phyloP scores from a whole-genome alignment of 768 basidiomycete species.

The Hygrocybe punicea region DNA sequence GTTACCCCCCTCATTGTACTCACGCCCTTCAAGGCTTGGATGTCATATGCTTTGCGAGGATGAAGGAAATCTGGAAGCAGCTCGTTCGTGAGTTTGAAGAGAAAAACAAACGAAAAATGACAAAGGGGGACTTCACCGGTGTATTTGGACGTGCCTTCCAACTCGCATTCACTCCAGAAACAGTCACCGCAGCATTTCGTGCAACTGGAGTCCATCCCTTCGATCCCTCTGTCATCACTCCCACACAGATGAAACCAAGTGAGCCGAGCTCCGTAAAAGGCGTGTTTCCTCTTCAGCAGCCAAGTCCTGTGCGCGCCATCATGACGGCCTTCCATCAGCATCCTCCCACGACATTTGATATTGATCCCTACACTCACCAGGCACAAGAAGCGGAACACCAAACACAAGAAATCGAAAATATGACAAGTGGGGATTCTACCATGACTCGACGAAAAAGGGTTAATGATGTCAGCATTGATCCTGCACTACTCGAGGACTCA shows the following conservation, averaged over 20 bases:
- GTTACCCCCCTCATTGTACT: constrained; percentile 41
- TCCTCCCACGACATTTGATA: background rate
- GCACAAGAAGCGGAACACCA: no score
- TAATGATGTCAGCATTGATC: no score
- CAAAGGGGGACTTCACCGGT: constrained; percentile 18
- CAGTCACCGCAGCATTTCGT: constrained; percentile 20
- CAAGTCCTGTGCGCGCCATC: constrained; percentile 11
- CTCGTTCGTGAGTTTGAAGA: background rate
- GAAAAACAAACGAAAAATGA: constrained; percentile 3
- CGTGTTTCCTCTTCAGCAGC: constrained; percentile 15
- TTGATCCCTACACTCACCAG: background rate
- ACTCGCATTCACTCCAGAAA: constrained; percentile 18
- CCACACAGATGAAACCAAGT: constrained; percentile 22
- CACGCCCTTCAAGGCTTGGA: constrained; percentile 44
- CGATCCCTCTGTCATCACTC: constrained; percentile 18
- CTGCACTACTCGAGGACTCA: background rate
- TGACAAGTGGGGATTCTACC: no score
- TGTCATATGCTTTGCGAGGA: constrained; percentile 41
- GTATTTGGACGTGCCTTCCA: constrained; percentile 20
- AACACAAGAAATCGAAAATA: background rate
- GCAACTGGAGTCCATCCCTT: constrained; percentile 24
- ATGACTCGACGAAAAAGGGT: no score
- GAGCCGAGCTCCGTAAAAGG: constrained; percentile 15
- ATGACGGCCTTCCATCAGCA: background rate
- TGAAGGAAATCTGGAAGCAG: constrained; percentile 26